Base-by-base conservation (phyloP, 805 yeast genomes). In the Wickerhamiella azyma region DNA sequence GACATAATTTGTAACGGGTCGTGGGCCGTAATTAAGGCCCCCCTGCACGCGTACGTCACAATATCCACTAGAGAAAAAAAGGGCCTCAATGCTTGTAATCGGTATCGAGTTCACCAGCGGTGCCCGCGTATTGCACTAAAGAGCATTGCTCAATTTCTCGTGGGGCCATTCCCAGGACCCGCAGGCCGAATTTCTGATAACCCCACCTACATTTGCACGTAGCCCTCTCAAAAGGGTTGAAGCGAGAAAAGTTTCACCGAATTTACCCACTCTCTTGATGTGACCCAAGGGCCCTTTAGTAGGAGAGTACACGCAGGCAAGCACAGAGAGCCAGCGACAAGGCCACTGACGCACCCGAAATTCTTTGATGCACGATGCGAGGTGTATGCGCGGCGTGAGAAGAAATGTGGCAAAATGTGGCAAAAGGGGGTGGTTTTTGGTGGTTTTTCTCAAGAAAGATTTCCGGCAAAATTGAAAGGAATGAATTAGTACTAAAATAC, bases 91-190 rank as follows among this genome's bases (percentile, higher is more conserved):
- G 39, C 43, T 51, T 43, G 47, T 56, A 54, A 56, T 56, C 59
- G 59, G 59, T 56, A 56, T 56, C 59, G 59, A 52, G 59, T 55
- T 24, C 48, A 36, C 46, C n/a, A 26, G 49, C 47, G 51, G 52
- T 41, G 33, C 33, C 59, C 58, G 58, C 56, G 59, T 49, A 56
- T 56, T 56, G 59, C 56, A 56, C 59, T 56, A 39, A 56, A 56
- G 59, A 44, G 50, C 47, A 52, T 19, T 36, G 51, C 48, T 50
- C 59, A 43, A 56, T 52, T 53, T 55, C 54, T 35, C 53, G 56
- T 55, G 52, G 54, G 56, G 55, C 57, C 57, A 16, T 54, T 55
- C 59, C 59, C 59, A 55, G 38, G 53, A 49, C 44, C 52, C 52
- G 39, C 41, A 43, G 47, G 45, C 56, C 55, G 48, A 17, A 55